Evolutionary conservation across 805 yeast species (phyloP).

Genomic region (Cyberlindnera galapagoensis): DNA sequence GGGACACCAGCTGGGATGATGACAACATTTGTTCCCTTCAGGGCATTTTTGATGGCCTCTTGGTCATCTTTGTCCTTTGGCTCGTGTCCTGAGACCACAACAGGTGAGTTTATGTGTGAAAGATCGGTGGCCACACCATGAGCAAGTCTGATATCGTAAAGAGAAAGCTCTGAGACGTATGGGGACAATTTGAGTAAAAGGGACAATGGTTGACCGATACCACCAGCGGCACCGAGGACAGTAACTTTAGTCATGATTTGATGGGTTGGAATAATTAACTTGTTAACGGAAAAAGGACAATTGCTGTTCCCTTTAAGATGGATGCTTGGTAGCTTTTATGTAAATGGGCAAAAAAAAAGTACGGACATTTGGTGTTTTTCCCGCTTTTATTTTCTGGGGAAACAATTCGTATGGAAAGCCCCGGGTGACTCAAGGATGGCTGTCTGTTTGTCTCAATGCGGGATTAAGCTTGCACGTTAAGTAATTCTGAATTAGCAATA

Average conservation of each 20-base stretch:
- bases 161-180: constrained; percentile 52
- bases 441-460: too few relatives aligned
- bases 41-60: constrained; percentile 31
- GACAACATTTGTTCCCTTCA: constrained; percentile 40
- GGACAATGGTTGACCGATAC: constrained; percentile 90
- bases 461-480: too few relatives aligned
- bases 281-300: too few relatives aligned
- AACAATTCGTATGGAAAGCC: too few relatives aligned
- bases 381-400: too few relatives aligned
- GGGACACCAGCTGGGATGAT: constrained; percentile 82
- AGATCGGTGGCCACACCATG: constrained; percentile 89
- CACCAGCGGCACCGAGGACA: constrained; percentile 90
- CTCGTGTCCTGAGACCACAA: constrained; percentile 51
- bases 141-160: constrained; percentile 78
- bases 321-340: neutral
- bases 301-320: too few relatives aligned
- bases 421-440: constrained; percentile 1
- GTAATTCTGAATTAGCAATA: too few relatives aligned
- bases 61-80: constrained; percentile 43
- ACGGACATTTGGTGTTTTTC: neutral
- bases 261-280: too few relatives aligned
- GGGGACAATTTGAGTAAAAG: constrained; percentile 69
- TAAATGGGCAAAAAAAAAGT: neutral
- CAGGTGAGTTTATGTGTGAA: constrained; percentile 71
- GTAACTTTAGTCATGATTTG: constrained; percentile 52